A percentile compares a stretch with the other conserved stretches of the same genome.
Evolutionary conservation across 805 yeast species (phyloP).

Genomic region (Candida ficus): DNA sequence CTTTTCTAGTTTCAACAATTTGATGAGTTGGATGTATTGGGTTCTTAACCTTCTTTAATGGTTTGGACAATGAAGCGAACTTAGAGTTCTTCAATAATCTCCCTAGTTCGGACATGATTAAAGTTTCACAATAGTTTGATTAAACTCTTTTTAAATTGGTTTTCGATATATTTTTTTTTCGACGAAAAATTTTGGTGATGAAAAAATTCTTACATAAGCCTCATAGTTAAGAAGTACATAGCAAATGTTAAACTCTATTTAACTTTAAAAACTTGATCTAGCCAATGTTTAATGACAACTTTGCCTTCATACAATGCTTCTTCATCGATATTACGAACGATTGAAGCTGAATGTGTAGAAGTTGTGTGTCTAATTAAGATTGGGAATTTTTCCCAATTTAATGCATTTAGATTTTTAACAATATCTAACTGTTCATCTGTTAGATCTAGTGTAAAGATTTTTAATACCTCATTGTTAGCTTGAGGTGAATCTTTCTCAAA

Average conservation of each 20-base stretch:
- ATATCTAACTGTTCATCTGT: conserved; percentile 44
- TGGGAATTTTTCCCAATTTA: conserved; percentile 69
- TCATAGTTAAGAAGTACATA: neutral
- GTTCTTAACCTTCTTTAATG: conserved; percentile 12
- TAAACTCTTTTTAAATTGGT: neutral
- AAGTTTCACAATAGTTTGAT: neutral
- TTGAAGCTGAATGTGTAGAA: conserved; percentile 78
- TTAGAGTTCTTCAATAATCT: conserved; percentile 28
- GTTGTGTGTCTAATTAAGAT: conserved; percentile 60
- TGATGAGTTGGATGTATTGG: conserved; percentile 59
- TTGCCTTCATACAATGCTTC: conserved; percentile 65
- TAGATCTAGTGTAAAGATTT: conserved; percentile 31
- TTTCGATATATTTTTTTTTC: neutral
- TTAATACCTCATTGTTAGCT: conserved; percentile 16
- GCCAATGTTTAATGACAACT: conserved; percentile 59
- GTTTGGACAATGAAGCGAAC: conserved; percentile 31
- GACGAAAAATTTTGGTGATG: conserved; percentile 2
- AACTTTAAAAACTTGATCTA: conserved; percentile 35
- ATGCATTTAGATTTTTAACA: conserved; percentile 48
- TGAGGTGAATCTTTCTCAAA: conserved; percentile 20
- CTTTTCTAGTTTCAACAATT: conserved; percentile 61
- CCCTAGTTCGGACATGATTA: conserved; percentile 22
- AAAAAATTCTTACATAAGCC: neutral
- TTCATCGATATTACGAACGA: conserved; percentile 54
- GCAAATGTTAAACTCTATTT: neutral